A percentile compares a stretch with the other conserved stretches of the same genome.
Evolutionary conservation across 441 rosid species (phyloP).

Genomic region (Jatropha multifida): DNA sequence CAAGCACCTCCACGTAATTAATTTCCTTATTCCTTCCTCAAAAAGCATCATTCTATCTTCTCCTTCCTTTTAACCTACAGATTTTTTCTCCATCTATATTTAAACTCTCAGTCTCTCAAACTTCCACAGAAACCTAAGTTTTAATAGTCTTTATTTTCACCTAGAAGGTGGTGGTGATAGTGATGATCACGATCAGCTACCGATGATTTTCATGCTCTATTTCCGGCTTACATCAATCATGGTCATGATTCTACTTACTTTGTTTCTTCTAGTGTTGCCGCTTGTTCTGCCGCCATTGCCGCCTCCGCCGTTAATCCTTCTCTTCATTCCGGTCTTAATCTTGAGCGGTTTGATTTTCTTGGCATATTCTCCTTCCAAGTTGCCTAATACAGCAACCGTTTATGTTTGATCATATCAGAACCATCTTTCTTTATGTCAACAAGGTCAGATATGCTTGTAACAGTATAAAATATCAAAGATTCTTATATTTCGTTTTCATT

Average conservation of each 20-base stretch:
- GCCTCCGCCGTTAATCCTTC: conserved; percentile 42
- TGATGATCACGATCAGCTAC: not conserved
- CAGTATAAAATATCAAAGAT: too few relatives aligned
- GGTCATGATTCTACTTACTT: conserved; percentile 26
- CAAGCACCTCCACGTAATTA: not conserved
- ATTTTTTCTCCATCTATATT: not conserved
- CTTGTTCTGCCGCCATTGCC: conserved; percentile 43
- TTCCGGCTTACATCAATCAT: conserved; percentile 20
- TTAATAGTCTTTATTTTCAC: too few relatives aligned
- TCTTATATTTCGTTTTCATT: too few relatives aligned
- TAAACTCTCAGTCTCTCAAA: not conserved
- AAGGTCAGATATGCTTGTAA: too few relatives aligned
- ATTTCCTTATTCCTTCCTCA: not conserved
- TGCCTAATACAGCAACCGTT: not conserved
- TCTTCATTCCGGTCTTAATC: conserved; percentile 38
- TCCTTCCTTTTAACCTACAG: too few relatives aligned
- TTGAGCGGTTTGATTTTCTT: conserved; percentile 36
- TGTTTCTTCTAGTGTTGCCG: conserved; percentile 41
- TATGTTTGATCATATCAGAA: too few relatives aligned
- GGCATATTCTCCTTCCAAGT: conserved; percentile 31
- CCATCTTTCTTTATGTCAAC: too few relatives aligned
- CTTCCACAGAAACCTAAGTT: not conserved
- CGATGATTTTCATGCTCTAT: conserved; percentile 19
- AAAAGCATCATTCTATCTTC: not conserved
- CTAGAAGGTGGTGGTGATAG: too few relatives aligned